Evolutionary conservation across 2,329 filamentous ascomycete genomes (phyloP), one percentile per base, ranked within the genome.

Genomic region (Fusarium oligoseptatum): DNA sequence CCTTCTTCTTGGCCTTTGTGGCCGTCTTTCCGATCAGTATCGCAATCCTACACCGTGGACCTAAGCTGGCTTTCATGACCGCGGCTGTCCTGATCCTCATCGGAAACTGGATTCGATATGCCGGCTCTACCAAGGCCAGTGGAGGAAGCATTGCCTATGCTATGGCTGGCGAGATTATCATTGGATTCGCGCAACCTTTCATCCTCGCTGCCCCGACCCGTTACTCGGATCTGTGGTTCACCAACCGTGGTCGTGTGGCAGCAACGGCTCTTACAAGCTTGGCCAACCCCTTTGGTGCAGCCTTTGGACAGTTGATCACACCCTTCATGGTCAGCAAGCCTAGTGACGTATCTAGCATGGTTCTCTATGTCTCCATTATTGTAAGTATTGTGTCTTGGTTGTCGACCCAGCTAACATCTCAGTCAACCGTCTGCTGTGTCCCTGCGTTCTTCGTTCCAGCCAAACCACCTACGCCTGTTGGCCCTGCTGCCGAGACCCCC

Each of bases 151-250:
- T 94, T 79, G 92, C 92, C 48, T 88, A 93, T 52, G 92, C 95
- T 71, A 94, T 98, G 93, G 92, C 97, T 76, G 96, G 96, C 6
- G 96, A 98, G 85, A 93, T 98, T 81, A 82, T 99, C 70, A 95
- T 94, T 62, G 97, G 96, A 1, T 88, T 98, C 43, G 92, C 95
- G 1, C 97, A 99, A 81, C 95, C 97, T 0, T 98, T 98, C 82
- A 94, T 97, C 14, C 90, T 98, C 11, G 92, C 93, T 8, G 95
- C 96, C 0, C 96, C 97, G 1, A 96, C 97, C 0, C 88, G 94
- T 71, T 99, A 97, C 83, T 97, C 94, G 64, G 95, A 98, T 81
- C 86, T 98, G 69, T 98, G 97, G 97, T 98, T 98, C 84, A 95
- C 94, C 2, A 92, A 93, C 77, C 86, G 87, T 12, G 96, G 95